These are phyloP conservation scores for Cladosporium halotolerans DNA, from an alignment of 2,329 filamentous ascomycete genomes.

Conservation along the genomic window DNA sequence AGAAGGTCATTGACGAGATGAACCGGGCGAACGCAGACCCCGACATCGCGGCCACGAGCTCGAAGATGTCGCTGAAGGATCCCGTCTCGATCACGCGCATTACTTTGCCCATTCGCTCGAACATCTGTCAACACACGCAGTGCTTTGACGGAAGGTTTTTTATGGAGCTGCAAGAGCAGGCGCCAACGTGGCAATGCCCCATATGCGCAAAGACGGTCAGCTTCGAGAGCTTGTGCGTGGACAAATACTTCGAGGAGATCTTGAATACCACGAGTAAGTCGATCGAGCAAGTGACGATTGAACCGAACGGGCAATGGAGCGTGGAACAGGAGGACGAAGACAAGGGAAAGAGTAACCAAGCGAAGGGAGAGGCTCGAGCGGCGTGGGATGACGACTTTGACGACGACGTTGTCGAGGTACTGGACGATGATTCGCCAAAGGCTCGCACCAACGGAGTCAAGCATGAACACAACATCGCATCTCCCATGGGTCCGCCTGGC, in stretches of 20 bases:
- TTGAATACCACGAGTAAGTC: slow-evolving; percentile 63
- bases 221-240: slow-evolving; percentile 77
- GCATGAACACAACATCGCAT: slow-evolving; percentile 13
- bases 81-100: slow-evolving; percentile 83
- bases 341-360: slow-evolving; percentile 33
- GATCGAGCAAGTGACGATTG: slow-evolving; percentile 80
- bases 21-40: slow-evolving; percentile 69
- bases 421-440: slow-evolving; percentile 25
- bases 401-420: slow-evolving; percentile 41
- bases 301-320: slow-evolving; percentile 78
- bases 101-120: slow-evolving; percentile 69
- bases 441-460: slow-evolving; percentile 24
- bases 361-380: slow-evolving; percentile 24
- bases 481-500: slow-evolving; percentile 5
- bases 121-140: slow-evolving; percentile 78
- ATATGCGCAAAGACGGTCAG: slow-evolving; percentile 79
- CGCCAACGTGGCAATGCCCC: slow-evolving; percentile 92
- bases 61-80: slow-evolving; percentile 85
- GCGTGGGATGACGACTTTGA: slow-evolving; percentile 35
- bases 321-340: slow-evolving; percentile 40
- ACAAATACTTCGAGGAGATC: slow-evolving; percentile 88
- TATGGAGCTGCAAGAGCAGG: slow-evolving; percentile 89
- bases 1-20: slow-evolving; percentile 73
- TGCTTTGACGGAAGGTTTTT: slow-evolving; percentile 94
- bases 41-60: slow-evolving; percentile 83